A percentile compares a stretch with the other conserved stretches of the same genome.
These are phyloP conservation scores for Exophiala xenobiotica DNA, from an alignment of 2,329 filamentous ascomycete species.

Conservation along the genomic window DNA sequence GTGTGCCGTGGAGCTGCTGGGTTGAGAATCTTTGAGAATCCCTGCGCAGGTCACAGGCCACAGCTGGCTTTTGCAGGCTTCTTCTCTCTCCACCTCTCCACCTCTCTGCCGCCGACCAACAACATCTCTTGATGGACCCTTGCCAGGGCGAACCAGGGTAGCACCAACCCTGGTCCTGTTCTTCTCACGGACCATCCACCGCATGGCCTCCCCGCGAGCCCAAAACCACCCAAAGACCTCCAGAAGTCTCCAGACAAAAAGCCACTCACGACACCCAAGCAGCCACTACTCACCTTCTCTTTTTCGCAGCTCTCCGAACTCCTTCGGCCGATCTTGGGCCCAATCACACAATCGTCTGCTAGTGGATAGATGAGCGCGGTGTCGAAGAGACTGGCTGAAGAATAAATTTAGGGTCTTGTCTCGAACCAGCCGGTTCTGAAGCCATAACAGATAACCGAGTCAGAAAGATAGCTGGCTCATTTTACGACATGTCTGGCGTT, in stretches of 20 bases:
- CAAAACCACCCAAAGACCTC: neutral
- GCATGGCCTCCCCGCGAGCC: neutral
- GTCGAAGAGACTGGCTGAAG: neutral
- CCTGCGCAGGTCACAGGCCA: neutral
- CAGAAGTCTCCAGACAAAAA: too few relatives aligned
- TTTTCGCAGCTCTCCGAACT: neutral
- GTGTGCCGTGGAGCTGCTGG: constrained; percentile 18
- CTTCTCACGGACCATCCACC: neutral
- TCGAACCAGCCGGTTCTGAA: neutral
- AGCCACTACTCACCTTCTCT: neutral
- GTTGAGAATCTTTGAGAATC: neutral
- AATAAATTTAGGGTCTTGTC: neutral
- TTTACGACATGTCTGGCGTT: constrained; percentile 19
- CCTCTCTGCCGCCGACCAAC: too few relatives aligned
- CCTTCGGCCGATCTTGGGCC: neutral
- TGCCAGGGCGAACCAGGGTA: neutral
- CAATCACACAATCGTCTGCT: neutral
- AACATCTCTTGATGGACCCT: too few relatives aligned
- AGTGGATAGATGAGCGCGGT: neutral
- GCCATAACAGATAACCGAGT: constrained; percentile 8
- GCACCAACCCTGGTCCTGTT: too few relatives aligned
- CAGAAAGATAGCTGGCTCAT: constrained; percentile 15
- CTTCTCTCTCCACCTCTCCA: too few relatives aligned
- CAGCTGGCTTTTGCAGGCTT: neutral
- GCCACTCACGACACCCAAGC: constrained; percentile 7